A percentile compares a stretch with the other conserved stretches of the same genome.
Evolutionary conservation across 2,329 filamentous ascomycete genomes (phyloP).

Genomic region (Aspergillus caelatus): DNA sequence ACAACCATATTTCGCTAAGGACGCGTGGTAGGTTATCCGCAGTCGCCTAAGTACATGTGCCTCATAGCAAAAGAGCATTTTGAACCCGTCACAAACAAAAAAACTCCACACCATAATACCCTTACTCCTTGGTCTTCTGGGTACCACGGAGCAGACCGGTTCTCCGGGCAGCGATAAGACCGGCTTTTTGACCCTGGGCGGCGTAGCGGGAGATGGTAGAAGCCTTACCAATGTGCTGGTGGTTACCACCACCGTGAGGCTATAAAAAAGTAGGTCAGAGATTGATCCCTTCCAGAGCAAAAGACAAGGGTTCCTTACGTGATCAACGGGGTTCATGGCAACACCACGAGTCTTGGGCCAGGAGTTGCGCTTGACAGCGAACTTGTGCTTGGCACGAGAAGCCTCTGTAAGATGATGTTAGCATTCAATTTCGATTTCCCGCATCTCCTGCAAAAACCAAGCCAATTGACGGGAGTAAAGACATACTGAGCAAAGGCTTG

Average conservation of each 20-base stretch:
- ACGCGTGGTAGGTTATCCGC: slow-evolving; percentile 41
- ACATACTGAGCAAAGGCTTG: slow-evolving; percentile 91
- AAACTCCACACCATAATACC: slow-evolving; percentile 63
- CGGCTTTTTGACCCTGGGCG: slow-evolving; percentile 98
- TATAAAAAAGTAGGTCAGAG: slow-evolving; percentile 32
- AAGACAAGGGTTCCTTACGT: slow-evolving; percentile 57
- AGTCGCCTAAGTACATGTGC: slow-evolving; percentile 47
- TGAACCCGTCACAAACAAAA: slow-evolving; percentile 48
- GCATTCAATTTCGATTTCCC: slow-evolving; percentile 23
- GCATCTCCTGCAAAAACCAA: not conserved
- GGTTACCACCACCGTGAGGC: slow-evolving; percentile 98
- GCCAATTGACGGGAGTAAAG: not conserved
- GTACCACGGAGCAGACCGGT: slow-evolving; percentile 99
- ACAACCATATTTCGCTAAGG: slow-evolving; percentile 46
- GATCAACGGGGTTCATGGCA: slow-evolving; percentile 99
- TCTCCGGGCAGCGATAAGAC: slow-evolving; percentile 99
- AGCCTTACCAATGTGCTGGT: slow-evolving; percentile 99
- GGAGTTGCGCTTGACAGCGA: slow-evolving; percentile 99
- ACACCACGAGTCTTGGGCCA: slow-evolving; percentile 99
- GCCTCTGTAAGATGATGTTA: slow-evolving; percentile 71
- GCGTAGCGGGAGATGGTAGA: slow-evolving; percentile 99
- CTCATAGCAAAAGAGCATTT: slow-evolving; percentile 45
- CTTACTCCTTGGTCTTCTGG: slow-evolving; percentile 99
- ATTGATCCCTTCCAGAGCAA: slow-evolving; percentile 1
- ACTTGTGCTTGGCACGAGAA: slow-evolving; percentile 99